Evolutionary conservation across 108 stramenopile genomes (phyloP), one percentile per base, ranked within the genome.

Genomic region (Conticribra weissflogii): DNA sequence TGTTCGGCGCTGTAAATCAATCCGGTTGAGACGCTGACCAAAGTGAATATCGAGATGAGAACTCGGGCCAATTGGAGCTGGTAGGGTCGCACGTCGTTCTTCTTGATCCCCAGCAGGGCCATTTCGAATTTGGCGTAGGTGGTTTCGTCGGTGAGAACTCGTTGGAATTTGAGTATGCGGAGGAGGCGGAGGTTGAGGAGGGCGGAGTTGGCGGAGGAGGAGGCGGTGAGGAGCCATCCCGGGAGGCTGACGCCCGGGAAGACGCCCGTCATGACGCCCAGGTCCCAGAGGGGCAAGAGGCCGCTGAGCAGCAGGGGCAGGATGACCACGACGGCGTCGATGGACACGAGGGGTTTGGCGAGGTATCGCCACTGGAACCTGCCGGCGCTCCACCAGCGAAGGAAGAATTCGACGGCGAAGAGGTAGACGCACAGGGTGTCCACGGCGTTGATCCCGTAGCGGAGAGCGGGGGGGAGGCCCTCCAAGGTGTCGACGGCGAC

Each of bases 1-100:
- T 91, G 84, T 60, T 94, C 93, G 5, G 85, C 81, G 9, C 84
- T 82, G 61, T 94, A 94, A 22, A 91, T 94, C 29, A 94, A 65
- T 22, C 93, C 93, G 1, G 90, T 83, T 8, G 80, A 58, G 1
- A 94, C 87, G 59, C 86, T 87, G 36, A 87, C 66, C 22, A 94
- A 58, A 0, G 93, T 94, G 50, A 86, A 89, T 19, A 94, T 63
- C 9, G 84, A 79, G 14, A 88, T 59, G 24, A 90, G 34, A 1
- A 94, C 90, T 14, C 93, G 30, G 8, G 93, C 88, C 71, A 94
- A 71, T 54, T 94, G 82, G 15, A 94, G 74, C 68, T 94, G 85
- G 59, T 85, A 91, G 0, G 76, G 83, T 29, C 80, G 64, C 0
- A 85, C 77, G 48, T 74, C 83, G 32, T 48, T 60, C 63, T 65